These are phyloP conservation scores for Cyclotella choctawhatcheeana DNA, from an alignment of 108 stramenopile genomes.

Conservation along the genomic window DNA sequence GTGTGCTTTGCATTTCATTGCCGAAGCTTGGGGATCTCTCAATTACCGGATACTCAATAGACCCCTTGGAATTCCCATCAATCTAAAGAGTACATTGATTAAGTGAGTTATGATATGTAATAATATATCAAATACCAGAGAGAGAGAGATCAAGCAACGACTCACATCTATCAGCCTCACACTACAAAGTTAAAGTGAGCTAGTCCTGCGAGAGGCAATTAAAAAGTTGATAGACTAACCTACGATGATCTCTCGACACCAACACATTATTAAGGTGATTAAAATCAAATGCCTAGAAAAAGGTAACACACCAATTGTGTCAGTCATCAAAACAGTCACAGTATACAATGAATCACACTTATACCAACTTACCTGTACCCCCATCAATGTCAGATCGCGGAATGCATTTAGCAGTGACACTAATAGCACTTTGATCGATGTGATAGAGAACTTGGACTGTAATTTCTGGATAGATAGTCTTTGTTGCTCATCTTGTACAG, in stretches of 20 bases:
- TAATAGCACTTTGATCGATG: conserved; percentile 69
- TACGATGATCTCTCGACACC: conserved; percentile 71
- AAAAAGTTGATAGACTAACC: no score
- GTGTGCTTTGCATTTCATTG: background rate
- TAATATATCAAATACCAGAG: conserved; percentile 34
- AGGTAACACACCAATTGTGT: background rate
- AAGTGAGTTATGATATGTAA: background rate
- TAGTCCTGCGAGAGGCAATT: no score
- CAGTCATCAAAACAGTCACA: background rate
- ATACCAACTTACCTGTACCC: conserved; percentile 37
- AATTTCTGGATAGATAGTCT: conserved; percentile 35
- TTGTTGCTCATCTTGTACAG: conserved; percentile 18
- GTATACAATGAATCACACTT: background rate
- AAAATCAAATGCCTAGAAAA: conserved; percentile 70
- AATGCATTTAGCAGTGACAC: conserved; percentile 69
- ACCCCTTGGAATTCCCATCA: conserved; percentile 20
- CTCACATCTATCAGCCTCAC: conserved; percentile 63
- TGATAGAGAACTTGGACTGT: conserved; percentile 63
- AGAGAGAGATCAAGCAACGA: conserved; percentile 32
- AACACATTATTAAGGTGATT: conserved; percentile 79
- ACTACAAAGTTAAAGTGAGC: no score
- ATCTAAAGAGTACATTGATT: conserved; percentile 13
- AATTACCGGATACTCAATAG: conserved; percentile 9
- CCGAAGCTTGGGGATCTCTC: conserved; percentile 6
- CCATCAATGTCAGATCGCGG: conserved; percentile 66